A percentile compares a stretch with the other conserved stretches of the same genome.
These are phyloP conservation scores for Nelumbo lutea DNA, from an alignment of 164 flowering plant species.

Conservation along the genomic window DNA sequence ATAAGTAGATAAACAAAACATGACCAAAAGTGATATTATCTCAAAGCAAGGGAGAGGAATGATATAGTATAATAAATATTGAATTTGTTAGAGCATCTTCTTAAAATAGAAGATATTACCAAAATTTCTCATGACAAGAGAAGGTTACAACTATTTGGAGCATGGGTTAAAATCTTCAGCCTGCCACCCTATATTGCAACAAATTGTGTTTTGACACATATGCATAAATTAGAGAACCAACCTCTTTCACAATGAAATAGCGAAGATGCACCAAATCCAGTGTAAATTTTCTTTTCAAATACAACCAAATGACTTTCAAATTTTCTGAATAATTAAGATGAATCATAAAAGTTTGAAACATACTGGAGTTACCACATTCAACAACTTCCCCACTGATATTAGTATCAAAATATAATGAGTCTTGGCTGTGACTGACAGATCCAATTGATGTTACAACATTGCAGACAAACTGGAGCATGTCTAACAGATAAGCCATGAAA, in stretches of 20 bases:
- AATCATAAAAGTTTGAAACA: neutral
- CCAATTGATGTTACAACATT: neutral
- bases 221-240: neutral
- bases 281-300: neutral
- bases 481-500: neutral
- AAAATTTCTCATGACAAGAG: too few relatives aligned
- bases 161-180: too few relatives aligned
- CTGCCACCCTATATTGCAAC: too few relatives aligned
- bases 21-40: neutral
- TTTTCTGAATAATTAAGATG: neutral
- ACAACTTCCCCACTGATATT: neutral
- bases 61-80: neutral
- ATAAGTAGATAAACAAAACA: neutral
- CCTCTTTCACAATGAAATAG: too few relatives aligned
- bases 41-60: neutral
- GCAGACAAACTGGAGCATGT: neutral
- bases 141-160: too few relatives aligned
- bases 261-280: neutral
- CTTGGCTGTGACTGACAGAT: neutral
- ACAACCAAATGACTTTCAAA: neutral
- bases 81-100: neutral
- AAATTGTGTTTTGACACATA: neutral
- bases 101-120: neutral
- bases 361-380: neutral
- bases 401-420: neutral